These are phyloP conservation scores for Citrus maxima DNA, from an alignment of 345 rosid genomes.

Conservation along the genomic window DNA sequence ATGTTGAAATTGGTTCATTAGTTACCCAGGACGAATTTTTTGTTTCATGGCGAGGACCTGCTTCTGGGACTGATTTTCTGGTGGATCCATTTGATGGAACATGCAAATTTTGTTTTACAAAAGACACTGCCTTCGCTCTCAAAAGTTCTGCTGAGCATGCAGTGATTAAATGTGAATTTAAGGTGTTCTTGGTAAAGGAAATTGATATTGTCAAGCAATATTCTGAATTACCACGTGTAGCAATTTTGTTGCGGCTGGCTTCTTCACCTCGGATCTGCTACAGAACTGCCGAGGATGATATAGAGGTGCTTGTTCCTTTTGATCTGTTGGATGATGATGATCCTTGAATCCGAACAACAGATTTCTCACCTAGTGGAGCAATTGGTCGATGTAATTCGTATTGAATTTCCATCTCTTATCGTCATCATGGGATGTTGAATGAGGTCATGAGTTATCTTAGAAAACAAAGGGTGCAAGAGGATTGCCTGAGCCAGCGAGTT, in stretches of 20 bases:
- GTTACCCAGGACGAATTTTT: conserved; percentile 47
- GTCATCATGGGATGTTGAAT: conserved; percentile 51
- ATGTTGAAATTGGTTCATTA: conserved; percentile 61
- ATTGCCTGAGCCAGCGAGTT: conserved; percentile 32
- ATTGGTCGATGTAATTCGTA: conserved; percentile 65
- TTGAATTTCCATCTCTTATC: conserved; percentile 54
- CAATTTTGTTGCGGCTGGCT: conserved; percentile 60
- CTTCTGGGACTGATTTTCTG: conserved; percentile 55
- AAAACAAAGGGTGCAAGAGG: conserved; percentile 49
- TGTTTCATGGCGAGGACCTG: conserved; percentile 65
- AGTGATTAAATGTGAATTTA: conserved; percentile 72
- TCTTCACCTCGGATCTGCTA: conserved; percentile 72
- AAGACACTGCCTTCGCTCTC: conserved; percentile 58
- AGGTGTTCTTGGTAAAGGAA: conserved; percentile 72
- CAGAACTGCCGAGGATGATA: conserved; percentile 82
- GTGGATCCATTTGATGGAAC: conserved; percentile 82
- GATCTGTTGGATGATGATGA: conserved; percentile 90
- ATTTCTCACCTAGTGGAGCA: conserved; percentile 69
- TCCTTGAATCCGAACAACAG: conserved; percentile 92
- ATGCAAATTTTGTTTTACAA: conserved; percentile 68
- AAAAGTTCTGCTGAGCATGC: conserved; percentile 44
- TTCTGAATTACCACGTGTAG: conserved; percentile 29
- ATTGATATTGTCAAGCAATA: conserved; percentile 54
- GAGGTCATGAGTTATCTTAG: conserved; percentile 48
- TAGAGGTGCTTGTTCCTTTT: conserved; percentile 41